Base-by-base conservation (phyloP, 2,329 filamentous ascomycete genomes). In the Pseudogymnoascus sp. region DNA sequence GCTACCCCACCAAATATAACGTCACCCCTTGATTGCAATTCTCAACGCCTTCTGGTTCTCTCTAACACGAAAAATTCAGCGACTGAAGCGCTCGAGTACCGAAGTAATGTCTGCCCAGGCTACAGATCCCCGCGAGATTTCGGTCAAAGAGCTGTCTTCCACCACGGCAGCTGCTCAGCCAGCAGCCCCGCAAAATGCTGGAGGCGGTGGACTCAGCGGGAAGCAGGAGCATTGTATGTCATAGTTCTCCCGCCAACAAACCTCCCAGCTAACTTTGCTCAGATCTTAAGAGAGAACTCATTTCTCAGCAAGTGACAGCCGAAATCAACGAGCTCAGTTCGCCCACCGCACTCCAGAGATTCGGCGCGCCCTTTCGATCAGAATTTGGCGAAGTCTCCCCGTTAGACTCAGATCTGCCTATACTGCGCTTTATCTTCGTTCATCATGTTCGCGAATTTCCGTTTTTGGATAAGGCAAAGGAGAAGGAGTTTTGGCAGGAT, bases 401-500 rank as follows among this genome's bases (percentile, higher is more conserved):
- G 12, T 82, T 96, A 63, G 91, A 99, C 71, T 97, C 92, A 2
- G 93, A 97, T 68, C 81, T 99, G 28, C 94, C 94, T 16, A 88
- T 99, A 64, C 79, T 99, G 64, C 85, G 94, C 66, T 97, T 94
- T 77, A 96, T 99, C 70, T 99, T 99, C 72, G 94, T 97, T 60
- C 89, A 97, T 72, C 92, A 97, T 85, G 86, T 99, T 63, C 91
- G 94, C 70, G 95, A 97, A 70, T 99, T 99, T 70, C 94, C 94
- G 1, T 99, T 99, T 71, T 83, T 99, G 65, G 91, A 99, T 75
- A 91, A 96, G 79, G 94, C 94, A 20, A 88, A 85, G 70, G 94
- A 99, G 81, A 96, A 97, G 81, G 94, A 99, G 76, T 99, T 99
- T 71, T 99, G 94, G 94, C 94, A 99, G 77, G 91, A 97, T 72